Percentiles rank a stretch among this genome's conserved stretches.
Evolutionary conservation across 495 filamentous ascomycete species (phyloP).

Genomic region (Trichoderma asperelloides): DNA sequence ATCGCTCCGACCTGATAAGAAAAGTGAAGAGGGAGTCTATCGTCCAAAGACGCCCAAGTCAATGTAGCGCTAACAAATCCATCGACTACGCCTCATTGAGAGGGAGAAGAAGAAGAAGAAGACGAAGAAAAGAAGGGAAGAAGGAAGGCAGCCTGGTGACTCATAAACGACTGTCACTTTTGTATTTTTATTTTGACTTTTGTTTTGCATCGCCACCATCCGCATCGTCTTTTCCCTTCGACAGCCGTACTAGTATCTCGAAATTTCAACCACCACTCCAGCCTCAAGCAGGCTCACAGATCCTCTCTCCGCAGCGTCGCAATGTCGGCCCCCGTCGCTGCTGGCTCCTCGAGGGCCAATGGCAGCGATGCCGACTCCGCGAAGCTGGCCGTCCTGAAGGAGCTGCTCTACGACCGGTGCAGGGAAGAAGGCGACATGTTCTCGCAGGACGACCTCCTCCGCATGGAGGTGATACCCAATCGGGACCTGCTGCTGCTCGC

Average conservation of each 20-base stretch:
- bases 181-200: too few species aligned
- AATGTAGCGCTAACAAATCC: neutral
- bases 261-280: neutral
- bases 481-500: slow-evolving; percentile 50
- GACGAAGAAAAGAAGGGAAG: neutral
- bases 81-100: neutral
- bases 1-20: neutral
- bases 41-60: neutral
- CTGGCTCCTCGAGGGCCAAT: neutral
- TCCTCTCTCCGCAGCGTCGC: neutral
- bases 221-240: neutral
- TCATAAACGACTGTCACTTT: neutral
- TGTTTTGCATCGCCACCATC: neutral
- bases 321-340: neutral
- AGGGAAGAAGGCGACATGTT: slow-evolving; percentile 31
- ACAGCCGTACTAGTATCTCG: neutral
- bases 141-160: neutral
- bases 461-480: slow-evolving; percentile 51
- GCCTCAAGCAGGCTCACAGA: neutral
- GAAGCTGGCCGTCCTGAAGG: slow-evolving; percentile 8
- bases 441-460: slow-evolving; percentile 56
- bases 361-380: slow-evolving; percentile 2
- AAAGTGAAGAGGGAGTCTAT: neutral
- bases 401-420: slow-evolving; percentile 8
- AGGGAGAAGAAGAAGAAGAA: neutral